Evolutionary conservation across 2,329 filamentous ascomycete genomes (phyloP).

Genomic region (Periconia digitata): DNA sequence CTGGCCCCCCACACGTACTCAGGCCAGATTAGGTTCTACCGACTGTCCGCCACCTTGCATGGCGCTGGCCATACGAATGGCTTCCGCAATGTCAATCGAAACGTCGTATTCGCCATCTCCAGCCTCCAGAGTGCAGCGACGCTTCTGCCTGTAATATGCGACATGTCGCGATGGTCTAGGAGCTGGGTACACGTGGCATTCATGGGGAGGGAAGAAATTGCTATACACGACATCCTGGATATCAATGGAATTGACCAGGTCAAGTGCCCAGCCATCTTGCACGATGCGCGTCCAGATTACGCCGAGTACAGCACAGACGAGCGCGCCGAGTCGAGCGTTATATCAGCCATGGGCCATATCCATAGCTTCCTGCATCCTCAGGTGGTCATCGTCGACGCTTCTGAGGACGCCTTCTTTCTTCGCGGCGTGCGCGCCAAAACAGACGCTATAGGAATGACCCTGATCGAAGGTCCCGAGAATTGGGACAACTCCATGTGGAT

Average conservation of each 20-base stretch:
- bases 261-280: conserved; percentile 66
- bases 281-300: conserved; percentile 77
- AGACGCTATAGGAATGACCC: conserved; percentile 54
- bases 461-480: conserved; percentile 73
- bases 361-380: conserved; percentile 75
- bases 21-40: conserved; percentile 69
- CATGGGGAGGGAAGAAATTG: conserved; percentile 71
- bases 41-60: conserved; percentile 65
- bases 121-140: conserved; percentile 71
- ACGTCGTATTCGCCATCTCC: conserved; percentile 78
- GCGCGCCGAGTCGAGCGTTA: conserved; percentile 67
- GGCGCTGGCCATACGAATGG: conserved; percentile 59
- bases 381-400: conserved; percentile 69
- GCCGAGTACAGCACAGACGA: conserved; percentile 67
- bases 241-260: conserved; percentile 75
- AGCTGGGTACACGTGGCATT: conserved; percentile 82
- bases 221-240: conserved; percentile 67
- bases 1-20: conserved; percentile 53
- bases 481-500: conserved; percentile 73
- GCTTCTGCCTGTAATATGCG: conserved; percentile 80
- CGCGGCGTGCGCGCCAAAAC: conserved; percentile 61
- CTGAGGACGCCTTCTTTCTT: conserved; percentile 71
- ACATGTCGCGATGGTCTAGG: conserved; percentile 71
- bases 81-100: conserved; percentile 58
- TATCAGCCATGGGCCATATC: conserved; percentile 70